Evolutionary conservation across 1,284 basidiomycete genomes (phyloP), one percentile per base, ranked within the genome.

Genomic region (Ganoderma multipileum): DNA sequence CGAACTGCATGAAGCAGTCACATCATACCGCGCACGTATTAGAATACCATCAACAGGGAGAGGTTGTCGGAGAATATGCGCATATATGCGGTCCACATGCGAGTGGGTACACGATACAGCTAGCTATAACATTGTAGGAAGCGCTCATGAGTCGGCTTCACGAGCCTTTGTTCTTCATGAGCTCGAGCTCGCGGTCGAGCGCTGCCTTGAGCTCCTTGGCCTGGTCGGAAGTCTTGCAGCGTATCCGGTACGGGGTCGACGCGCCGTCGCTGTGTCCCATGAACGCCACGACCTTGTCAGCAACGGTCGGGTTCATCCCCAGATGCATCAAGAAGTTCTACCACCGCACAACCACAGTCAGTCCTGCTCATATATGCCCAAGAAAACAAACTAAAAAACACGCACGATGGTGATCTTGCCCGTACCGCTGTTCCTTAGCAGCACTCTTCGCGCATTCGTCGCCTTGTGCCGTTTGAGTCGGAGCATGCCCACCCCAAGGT

Each of bases 351-450:
- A 20, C 38, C n/a, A 42, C 60, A 30, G 63, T 30, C 2, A 54
- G 18, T 41, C 3, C 3, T 47, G 2, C 5, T n/a, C 7, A 38
- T 9, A 3, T 33, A n/a, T 14, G 0, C 38, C 14, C 33, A 30
- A 20, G 26, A 0, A 28, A n/a, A 39, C 16, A 28, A 16, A 42
- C n/a, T 9, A 44, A 1, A 42, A 42, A 18, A 9, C 23, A 85
- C 90, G 66, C 69, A 94, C 92, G 47, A 94, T 83, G 67, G 87
- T 82, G 70, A 94, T 88, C 76, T 90, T 91, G 23, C 92, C 92
- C 38, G 89, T 92, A 54, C 80, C 86, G 73, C 86, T 91, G 71
- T 92, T 93, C 64, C 92, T 84, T 71, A 92, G 80, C 39, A 94
- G 81, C 68, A 91, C 74, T 58, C 93, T 83, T 50, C 91, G 83